A percentile compares a stretch with the other conserved stretches of the same genome.
Conservation (phyloP, 805 yeast genomes). For the Saccharomyces cerevisiae region DNA sequence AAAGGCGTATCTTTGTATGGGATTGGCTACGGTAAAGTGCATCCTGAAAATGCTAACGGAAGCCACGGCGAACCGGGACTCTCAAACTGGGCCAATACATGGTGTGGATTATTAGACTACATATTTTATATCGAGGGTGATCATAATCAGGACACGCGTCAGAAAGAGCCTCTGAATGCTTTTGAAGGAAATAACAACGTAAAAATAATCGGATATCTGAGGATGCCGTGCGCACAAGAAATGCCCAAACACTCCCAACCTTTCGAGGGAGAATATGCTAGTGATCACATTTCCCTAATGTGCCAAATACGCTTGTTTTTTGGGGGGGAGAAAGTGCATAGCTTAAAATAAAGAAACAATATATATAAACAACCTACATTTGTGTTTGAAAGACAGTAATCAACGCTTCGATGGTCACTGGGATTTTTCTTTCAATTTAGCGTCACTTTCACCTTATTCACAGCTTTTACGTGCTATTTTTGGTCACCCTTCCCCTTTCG, state of each 20-base stretch:
- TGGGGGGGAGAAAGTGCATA: background rate
- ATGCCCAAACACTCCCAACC: slow-evolving; percentile 84
- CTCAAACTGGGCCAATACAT: slow-evolving; percentile 85
- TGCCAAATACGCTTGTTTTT: slow-evolving; percentile 40
- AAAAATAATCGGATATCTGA: slow-evolving; percentile 43
- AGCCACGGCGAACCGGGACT: slow-evolving; percentile 63
- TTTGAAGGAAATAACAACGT: slow-evolving; percentile 38
- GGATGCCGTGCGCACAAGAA: slow-evolving; percentile 61
- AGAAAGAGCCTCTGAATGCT: slow-evolving; percentile 34
- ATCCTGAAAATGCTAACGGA: slow-evolving; percentile 57
- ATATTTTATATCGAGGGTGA: slow-evolving; percentile 55
- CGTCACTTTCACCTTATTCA: background rate
- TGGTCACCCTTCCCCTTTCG: background rate
- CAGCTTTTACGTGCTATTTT: background rate
- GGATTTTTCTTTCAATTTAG: background rate
- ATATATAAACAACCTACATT: background rate
- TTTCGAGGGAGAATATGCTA: slow-evolving; percentile 68
- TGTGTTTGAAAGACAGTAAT: background rate
- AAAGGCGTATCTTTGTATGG: slow-evolving; percentile 69
- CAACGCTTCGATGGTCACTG: background rate
- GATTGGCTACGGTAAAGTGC: slow-evolving; percentile 52
- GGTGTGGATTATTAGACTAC: slow-evolving; percentile 84
- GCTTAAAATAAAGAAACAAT: background rate
- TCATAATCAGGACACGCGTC: slow-evolving; percentile 30
- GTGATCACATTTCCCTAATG: slow-evolving; percentile 81